Evolutionary conservation across 352 stramenopile genomes (phyloP).

Genomic region (Phytopythium vexans): DNA sequence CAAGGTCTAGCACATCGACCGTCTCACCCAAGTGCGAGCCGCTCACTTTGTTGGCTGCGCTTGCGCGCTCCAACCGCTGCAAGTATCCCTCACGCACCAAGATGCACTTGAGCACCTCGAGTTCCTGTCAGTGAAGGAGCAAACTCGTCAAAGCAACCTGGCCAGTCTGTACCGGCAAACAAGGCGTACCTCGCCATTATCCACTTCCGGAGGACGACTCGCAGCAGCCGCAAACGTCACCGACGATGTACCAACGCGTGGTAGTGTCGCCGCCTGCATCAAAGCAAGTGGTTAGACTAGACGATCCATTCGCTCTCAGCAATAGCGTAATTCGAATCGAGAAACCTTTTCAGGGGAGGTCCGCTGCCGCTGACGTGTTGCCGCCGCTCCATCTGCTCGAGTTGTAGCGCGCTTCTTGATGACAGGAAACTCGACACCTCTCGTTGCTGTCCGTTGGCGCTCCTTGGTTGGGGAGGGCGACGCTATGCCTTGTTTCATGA

Average conservation of each 20-base stretch:
- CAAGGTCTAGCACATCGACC: constrained; percentile 83
- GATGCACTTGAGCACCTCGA: constrained; percentile 89
- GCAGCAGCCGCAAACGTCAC: no score
- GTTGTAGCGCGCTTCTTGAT: constrained; percentile 6
- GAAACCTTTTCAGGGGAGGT: constrained; percentile 5
- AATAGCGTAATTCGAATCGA: background rate
- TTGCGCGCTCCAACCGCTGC: constrained; percentile 58
- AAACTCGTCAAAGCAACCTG: background rate
- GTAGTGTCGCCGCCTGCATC: background rate
- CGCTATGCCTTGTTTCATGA: no score
- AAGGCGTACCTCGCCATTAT: constrained; percentile 4
- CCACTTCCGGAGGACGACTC: background rate
- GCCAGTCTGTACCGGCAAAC: background rate
- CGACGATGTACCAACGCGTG: background rate
- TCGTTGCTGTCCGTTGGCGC: no score
- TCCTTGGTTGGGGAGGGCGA: no score
- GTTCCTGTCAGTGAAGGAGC: constrained; percentile 34
- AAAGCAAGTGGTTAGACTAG: background rate
- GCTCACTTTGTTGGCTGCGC: constrained; percentile 31
- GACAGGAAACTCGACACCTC: background rate
- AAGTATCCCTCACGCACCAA: constrained; percentile 89
- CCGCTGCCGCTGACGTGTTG: background rate
- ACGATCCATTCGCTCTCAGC: no score
- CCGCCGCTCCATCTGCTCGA: background rate
- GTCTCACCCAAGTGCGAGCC: constrained; percentile 62